Evolutionary conservation across 257 asterid species (phyloP), one percentile per base, ranked within the genome.

Genomic region (Fraxinus excelsior): DNA sequence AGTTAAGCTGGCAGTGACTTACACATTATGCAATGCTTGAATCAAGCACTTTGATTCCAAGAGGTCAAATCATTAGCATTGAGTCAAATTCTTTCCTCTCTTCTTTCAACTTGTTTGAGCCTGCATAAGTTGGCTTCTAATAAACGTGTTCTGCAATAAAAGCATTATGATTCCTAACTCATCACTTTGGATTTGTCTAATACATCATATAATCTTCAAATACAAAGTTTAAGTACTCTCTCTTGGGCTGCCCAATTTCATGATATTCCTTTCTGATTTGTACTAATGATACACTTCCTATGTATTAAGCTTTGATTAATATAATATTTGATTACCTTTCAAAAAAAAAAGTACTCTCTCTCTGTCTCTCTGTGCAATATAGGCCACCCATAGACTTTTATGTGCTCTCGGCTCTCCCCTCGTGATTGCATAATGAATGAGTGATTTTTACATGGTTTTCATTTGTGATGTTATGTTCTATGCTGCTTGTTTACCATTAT

Each of bases 401-500:
- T 40, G 26, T 23, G 66, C 25, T 35, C 74, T 35, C 64, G 18
- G 66, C 25, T 35, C 74, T 35, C 64, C 14, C 19, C 26, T 67
- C 62, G 26, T 31, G 60, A 44, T 14, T 44, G 70, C 5, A 34
- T 73, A 31, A 51, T 64, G 25, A 68, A 70, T 42, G 74, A 19
- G 53, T 72, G n/a, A 16, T 38, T 29, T 66, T 16, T n/a, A 8
- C 6, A 28, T 71, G 62, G 21, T 16, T 51, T 75, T 5, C 18
- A 23, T 71, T 32, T 62, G 71, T 53, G 53, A n/a, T n/a, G 46
- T n/a, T 72, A 32, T 76, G 26, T 66, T 40, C 71, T 74, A 67
- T 40, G 49, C 26, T 69, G 32, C 49, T 37, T 31, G 13, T 29
- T 40, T 70, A 70, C 13, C 56, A 56, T 49, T 51, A 56, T 56